These are phyloP conservation scores for Umbilicus rupestris DNA, from an alignment of 164 flowering plant species.

Conservation along the genomic window DNA sequence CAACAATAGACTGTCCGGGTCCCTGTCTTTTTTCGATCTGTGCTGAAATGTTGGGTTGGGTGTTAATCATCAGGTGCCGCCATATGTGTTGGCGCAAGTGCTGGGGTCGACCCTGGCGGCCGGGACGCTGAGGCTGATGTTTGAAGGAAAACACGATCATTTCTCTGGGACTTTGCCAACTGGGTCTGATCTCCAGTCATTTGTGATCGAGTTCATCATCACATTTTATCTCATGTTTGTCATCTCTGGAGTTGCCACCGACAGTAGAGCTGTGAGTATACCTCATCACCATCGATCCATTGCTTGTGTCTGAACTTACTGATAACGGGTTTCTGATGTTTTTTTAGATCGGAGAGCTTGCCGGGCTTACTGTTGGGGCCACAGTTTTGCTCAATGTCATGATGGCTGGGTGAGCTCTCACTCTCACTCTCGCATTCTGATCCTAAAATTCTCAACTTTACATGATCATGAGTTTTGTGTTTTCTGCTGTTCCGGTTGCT, in stretches of 20 bases:
- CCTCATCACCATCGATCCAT: too few relatives aligned
- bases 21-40: not conserved
- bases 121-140: slow-evolving; percentile 31
- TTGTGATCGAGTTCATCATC: slow-evolving; percentile 56
- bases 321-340: not conserved
- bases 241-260: slow-evolving; percentile 69
- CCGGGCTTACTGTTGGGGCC: slow-evolving; percentile 72
- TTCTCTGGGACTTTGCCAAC: slow-evolving; percentile 36
- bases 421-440: too few relatives aligned
- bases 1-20: not conserved
- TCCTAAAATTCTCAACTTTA: not conserved
- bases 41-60: not conserved
- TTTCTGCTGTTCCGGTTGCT: not conserved
- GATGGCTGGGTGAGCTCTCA: slow-evolving; percentile 46
- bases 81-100: slow-evolving; percentile 30
- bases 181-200: slow-evolving; percentile 43
- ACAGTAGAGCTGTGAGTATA: slow-evolving; percentile 68
- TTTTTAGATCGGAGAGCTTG: slow-evolving; percentile 69
- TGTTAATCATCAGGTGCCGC: slow-evolving; percentile 24
- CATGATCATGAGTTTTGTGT: not conserved
- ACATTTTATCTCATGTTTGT: slow-evolving; percentile 76
- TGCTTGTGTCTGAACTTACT: too few relatives aligned
- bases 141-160: slow-evolving; percentile 22
- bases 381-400: slow-evolving; percentile 47
- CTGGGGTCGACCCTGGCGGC: slow-evolving; percentile 43